phyloP scores from a whole-genome alignment of 306 rosid genomes.

The Geum urbanum region DNA sequence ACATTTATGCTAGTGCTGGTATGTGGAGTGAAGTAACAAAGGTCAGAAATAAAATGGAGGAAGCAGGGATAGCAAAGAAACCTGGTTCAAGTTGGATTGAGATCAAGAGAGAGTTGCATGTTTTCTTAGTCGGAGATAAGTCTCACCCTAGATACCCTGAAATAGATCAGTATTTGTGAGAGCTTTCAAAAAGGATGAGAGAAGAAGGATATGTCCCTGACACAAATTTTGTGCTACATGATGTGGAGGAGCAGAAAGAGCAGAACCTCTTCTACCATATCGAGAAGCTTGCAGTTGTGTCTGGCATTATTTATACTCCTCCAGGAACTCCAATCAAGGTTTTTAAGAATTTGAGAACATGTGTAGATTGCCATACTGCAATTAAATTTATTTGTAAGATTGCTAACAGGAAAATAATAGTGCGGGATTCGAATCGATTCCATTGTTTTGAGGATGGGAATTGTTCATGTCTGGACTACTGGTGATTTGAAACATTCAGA shows the following conservation, averaged over 20 bases:
- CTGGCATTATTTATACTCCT: conserved; percentile 65
- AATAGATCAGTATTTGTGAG: conserved; percentile 43
- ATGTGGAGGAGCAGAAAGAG: conserved; percentile 65
- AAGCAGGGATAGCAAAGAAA: conserved; percentile 42
- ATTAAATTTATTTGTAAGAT: conserved; percentile 53
- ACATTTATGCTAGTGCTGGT: conserved; percentile 62
- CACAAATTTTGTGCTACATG: conserved; percentile 60
- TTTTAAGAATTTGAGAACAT: conserved; percentile 63
- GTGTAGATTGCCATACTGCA: conserved; percentile 63
- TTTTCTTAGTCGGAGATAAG: conserved; percentile 52
- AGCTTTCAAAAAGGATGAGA: conserved; percentile 52
- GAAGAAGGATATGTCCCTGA: conserved; percentile 68
- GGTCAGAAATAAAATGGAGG: conserved; percentile 51
- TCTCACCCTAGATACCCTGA: conserved; percentile 54
- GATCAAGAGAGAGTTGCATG: conserved; percentile 52
- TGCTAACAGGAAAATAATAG: conserved; percentile 39
- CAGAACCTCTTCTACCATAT: conserved; percentile 61
- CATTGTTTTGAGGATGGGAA: conserved; percentile 58
- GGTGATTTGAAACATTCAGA: conserved; percentile 26
- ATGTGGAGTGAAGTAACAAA: conserved; percentile 50
- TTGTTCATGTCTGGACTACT: conserved; percentile 56
- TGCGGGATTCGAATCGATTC: conserved; percentile 66
- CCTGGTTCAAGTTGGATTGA: conserved; percentile 72
- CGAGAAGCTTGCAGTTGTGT: conserved; percentile 65
- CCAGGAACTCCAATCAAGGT: conserved; percentile 52